These are phyloP conservation scores for Xylariaceae sp. DNA, from an alignment of 2,329 filamentous ascomycete genomes.

Conservation along the genomic window DNA sequence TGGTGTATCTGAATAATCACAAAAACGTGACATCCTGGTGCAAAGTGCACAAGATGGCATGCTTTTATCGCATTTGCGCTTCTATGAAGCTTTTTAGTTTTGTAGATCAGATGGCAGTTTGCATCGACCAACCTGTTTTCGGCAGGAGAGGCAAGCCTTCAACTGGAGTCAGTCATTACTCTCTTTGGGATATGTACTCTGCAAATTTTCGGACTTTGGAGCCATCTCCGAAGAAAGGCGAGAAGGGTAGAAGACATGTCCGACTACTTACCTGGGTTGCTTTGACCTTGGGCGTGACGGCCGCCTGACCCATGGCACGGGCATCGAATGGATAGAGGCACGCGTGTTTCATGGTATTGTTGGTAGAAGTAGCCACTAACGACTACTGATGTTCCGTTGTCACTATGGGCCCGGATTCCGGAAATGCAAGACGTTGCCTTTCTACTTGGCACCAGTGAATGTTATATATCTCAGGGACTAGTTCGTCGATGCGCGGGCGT, in stretches of 20 bases:
- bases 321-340: constrained; percentile 13
- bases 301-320: constrained; percentile 5
- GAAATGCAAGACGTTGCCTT: no score
- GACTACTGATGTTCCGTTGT: no score
- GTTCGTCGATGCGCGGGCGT: no score
- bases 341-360: constrained; percentile 5
- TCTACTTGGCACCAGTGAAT: no score
- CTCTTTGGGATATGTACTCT: no score
- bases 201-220: no score
- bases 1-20: constrained; percentile 38
- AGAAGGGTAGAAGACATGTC: no score
- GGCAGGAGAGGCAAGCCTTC: constrained; percentile 39
- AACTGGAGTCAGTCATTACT: no score
- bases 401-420: no score
- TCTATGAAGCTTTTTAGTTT: constrained; percentile 34
- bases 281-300: constrained; percentile 15
- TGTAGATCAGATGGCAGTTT: neutral
- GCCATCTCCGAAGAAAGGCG: no score
- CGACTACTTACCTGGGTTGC: constrained; percentile 28
- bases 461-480: no score
- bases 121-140: constrained; percentile 19
- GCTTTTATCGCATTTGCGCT: constrained; percentile 49
- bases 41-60: constrained; percentile 47
- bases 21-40: constrained; percentile 36
- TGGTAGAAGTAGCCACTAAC: neutral